A percentile compares a stretch with the other conserved stretches of the same genome.
Evolutionary conservation across 352 stramenopile species (phyloP).

Genomic region (Pythium phragmitis): DNA sequence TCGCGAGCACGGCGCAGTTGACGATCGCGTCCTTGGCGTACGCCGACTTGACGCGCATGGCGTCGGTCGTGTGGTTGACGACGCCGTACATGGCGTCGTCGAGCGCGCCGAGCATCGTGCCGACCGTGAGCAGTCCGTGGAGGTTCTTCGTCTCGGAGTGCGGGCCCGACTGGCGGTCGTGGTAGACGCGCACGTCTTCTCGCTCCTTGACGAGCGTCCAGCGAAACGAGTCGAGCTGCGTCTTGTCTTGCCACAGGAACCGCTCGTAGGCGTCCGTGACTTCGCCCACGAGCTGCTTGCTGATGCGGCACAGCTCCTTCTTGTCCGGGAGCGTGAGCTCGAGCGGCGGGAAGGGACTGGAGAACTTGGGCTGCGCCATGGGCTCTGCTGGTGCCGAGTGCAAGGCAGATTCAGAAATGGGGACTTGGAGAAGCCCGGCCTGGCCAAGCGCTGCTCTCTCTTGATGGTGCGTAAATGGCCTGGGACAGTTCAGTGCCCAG

Average conservation of each 20-base stretch:
- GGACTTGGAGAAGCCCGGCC: too few relatives aligned
- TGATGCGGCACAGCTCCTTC: constrained; percentile 45
- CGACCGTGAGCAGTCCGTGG: constrained; percentile 25
- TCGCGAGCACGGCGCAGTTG: constrained; percentile 53
- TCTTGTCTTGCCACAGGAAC: constrained; percentile 43
- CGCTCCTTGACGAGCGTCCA: constrained; percentile 55
- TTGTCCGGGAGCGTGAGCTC: constrained; percentile 55
- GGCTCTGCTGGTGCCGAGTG: background rate
- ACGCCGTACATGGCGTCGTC: constrained; percentile 65
- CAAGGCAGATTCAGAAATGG: background rate
- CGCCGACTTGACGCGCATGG: constrained; percentile 53
- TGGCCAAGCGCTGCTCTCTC: too few relatives aligned
- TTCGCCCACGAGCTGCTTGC: constrained; percentile 51
- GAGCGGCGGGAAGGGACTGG: constrained; percentile 49
- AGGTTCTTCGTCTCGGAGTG: constrained; percentile 17
- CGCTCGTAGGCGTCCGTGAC: constrained; percentile 49
- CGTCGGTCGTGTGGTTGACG: constrained; percentile 39
- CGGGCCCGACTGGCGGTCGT: constrained; percentile 34
- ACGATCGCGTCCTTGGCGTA: constrained; percentile 53
- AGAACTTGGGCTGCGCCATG: constrained; percentile 34
- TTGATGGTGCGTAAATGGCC: too few relatives aligned
- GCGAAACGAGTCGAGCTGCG: constrained; percentile 37
- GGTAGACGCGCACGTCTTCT: constrained; percentile 45
- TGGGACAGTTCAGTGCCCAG: too few relatives aligned
- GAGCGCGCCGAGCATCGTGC: constrained; percentile 47